Conservation (phyloP, 495 filamentous ascomycete genomes). For the Immersiella caudata region DNA sequence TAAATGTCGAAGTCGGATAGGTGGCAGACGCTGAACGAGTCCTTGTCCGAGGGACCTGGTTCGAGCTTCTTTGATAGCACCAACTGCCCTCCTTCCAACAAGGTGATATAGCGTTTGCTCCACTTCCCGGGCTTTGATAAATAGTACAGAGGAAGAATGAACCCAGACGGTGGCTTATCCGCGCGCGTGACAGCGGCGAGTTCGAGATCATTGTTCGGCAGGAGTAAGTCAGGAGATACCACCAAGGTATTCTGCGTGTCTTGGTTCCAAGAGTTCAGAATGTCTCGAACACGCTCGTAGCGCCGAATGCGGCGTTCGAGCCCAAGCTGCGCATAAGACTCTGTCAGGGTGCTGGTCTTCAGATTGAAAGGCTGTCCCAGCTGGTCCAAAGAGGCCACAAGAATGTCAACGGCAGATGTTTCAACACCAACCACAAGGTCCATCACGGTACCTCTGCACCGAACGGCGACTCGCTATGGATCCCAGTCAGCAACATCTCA, state of each 20-base stretch:
- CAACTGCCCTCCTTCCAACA: constrained; percentile 76
- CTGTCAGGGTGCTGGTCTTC: constrained; percentile 66
- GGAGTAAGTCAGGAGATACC: constrained; percentile 46
- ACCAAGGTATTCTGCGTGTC: constrained; percentile 73
- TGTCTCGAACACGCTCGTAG: constrained; percentile 85
- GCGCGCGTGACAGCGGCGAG: constrained; percentile 56
- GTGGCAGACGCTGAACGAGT: constrained; percentile 74
- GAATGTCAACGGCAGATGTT: constrained; percentile 74
- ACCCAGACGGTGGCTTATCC: constrained; percentile 58
- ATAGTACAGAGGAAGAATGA: constrained; percentile 72
- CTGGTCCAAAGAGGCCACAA: constrained; percentile 58
- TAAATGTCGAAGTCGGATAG: constrained; percentile 95
- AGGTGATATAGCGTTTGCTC: constrained; percentile 80
- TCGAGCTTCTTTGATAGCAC: constrained; percentile 69
- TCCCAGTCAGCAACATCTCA: background rate
- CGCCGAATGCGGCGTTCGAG: constrained; percentile 80
- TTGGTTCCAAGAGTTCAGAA: constrained; percentile 88
- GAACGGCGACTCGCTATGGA: constrained; percentile 62
- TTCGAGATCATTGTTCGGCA: constrained; percentile 46
- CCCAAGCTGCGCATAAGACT: constrained; percentile 74
- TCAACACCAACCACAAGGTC: constrained; percentile 68
- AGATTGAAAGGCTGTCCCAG: constrained; percentile 58
- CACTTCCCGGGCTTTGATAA: constrained; percentile 79
- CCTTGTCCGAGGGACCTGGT: constrained; percentile 56
- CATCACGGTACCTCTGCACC: constrained; percentile 63